Evolutionary conservation across 768 basidiomycete species (phyloP).

Genomic region (Lyophyllum semitale): DNA sequence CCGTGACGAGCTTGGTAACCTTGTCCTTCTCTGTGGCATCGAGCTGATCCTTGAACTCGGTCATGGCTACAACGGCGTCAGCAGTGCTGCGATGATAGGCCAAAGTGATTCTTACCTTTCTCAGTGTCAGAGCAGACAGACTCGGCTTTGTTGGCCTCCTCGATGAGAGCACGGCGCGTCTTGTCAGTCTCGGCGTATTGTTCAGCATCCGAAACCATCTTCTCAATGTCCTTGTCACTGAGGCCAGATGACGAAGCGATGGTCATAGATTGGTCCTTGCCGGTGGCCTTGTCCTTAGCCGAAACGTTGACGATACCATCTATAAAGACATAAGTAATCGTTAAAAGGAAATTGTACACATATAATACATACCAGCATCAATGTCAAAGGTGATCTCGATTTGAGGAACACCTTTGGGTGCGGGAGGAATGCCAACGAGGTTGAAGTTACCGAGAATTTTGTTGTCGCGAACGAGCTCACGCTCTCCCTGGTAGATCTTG

Average conservation of each 20-base stretch:
- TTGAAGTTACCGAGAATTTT: slow-evolving; percentile 99
- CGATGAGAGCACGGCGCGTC: slow-evolving; percentile 82
- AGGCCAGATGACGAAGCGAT: slow-evolving; percentile 97
- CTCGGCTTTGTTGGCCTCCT: slow-evolving; percentile 96
- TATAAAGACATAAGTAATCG: slow-evolving; percentile 24
- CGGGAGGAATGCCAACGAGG: slow-evolving; percentile 94
- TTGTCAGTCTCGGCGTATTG: slow-evolving; percentile 93
- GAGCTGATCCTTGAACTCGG: slow-evolving; percentile 97
- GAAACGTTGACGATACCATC: slow-evolving; percentile 97
- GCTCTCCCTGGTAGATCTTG: slow-evolving; percentile 99
- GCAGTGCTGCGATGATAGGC: not conserved
- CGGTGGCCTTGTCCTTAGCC: slow-evolving; percentile 92
- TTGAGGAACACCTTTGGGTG: slow-evolving; percentile 81
- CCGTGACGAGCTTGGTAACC: slow-evolving; percentile 81
- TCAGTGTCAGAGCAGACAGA: slow-evolving; percentile 93
- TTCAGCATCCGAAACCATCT: slow-evolving; percentile 95
- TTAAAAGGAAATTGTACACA: not conserved
- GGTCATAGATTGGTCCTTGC: slow-evolving; percentile 93
- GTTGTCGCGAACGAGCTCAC: slow-evolving; percentile 98
- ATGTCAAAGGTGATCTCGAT: slow-evolving; percentile 95
- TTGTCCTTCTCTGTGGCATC: slow-evolving; percentile 93
- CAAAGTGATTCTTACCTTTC: slow-evolving; percentile 63
- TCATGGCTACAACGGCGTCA: slow-evolving; percentile 62
- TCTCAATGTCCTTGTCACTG: slow-evolving; percentile 94
- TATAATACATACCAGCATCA: slow-evolving; percentile 70